phyloP scores from a whole-genome alignment of 2,329 filamentous ascomycete species.

The Xylariaceae sp. region DNA sequence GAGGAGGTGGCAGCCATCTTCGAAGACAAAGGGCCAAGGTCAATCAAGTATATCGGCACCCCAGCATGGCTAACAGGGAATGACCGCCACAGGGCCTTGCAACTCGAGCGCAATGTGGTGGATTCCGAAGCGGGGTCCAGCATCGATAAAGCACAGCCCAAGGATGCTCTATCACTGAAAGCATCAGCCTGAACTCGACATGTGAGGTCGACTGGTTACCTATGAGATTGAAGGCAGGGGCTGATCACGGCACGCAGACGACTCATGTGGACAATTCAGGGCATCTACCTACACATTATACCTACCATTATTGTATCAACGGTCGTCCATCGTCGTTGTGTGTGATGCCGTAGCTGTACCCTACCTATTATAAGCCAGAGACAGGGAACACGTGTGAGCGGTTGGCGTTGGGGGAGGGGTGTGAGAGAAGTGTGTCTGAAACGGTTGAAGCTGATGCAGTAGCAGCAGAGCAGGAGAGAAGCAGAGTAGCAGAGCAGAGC shows the following conservation, averaged over 20 bases:
- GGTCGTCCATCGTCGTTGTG: neutral
- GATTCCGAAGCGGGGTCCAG: conserved; percentile 33
- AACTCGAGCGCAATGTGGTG: conserved; percentile 33
- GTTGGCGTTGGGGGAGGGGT: conserved; percentile 15
- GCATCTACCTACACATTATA: neutral
- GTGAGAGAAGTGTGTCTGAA: conserved; percentile 11
- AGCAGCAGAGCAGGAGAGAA: too few species aligned
- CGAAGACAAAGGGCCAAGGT: conserved; percentile 34
- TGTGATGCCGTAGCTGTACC: neutral
- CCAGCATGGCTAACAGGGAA: conserved; percentile 42
- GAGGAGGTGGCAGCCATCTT: conserved; percentile 50
- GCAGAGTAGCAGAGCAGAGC: too few species aligned
- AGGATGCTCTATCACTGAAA: neutral
- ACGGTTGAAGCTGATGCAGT: neutral
- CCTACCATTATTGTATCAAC: neutral
- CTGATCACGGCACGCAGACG: neutral
- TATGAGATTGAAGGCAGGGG: neutral
- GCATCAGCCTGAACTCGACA: conserved; percentile 1
- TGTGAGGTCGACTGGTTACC: neutral
- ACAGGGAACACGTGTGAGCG: neutral
- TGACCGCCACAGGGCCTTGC: conserved; percentile 32
- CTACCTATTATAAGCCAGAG: neutral
- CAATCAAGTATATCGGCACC: conserved; percentile 36
- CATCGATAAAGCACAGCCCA: conserved; percentile 26
- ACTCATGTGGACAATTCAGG: neutral